A percentile compares a stretch with the other conserved stretches of the same genome.
phyloP scores from a whole-genome alignment of 2,329 filamentous ascomycete species.

The Botrytis squamosa region DNA sequence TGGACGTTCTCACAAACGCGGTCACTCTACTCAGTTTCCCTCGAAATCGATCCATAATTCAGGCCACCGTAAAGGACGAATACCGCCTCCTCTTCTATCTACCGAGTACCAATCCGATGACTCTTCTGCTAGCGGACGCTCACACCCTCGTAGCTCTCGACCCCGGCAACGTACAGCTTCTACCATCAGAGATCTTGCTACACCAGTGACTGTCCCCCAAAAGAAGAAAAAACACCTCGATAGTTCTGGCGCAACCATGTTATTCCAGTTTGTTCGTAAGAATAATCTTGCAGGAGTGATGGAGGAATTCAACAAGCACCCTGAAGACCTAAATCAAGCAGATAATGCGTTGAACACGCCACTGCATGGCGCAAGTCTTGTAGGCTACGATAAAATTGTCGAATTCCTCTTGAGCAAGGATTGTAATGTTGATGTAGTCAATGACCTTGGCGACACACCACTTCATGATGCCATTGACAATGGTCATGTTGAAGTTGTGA shows the following conservation, averaged over 20 bases:
- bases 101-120: slow-evolving; percentile 68
- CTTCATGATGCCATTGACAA: slow-evolving; percentile 97
- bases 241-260: slow-evolving; percentile 83
- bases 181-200: slow-evolving; percentile 56
- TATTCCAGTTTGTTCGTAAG: slow-evolving; percentile 86
- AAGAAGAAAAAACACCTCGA: slow-evolving; percentile 81
- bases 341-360: slow-evolving; percentile 98
- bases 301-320: slow-evolving; percentile 66
- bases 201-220: slow-evolving; percentile 64
- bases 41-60: slow-evolving; percentile 55
- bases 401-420: slow-evolving; percentile 80
- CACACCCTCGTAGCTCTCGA: slow-evolving; percentile 58
- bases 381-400: slow-evolving; percentile 84
- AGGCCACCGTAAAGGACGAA: slow-evolving; percentile 58
- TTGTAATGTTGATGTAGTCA: slow-evolving; percentile 77
- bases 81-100: slow-evolving; percentile 59
- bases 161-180: slow-evolving; percentile 56
- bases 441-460: slow-evolving; percentile 86
- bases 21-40: slow-evolving; percentile 62
- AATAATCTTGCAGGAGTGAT: slow-evolving; percentile 77
- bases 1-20: slow-evolving; percentile 58
- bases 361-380: slow-evolving; percentile 85
- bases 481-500: slow-evolving; percentile 84
- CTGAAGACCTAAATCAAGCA: slow-evolving; percentile 82
- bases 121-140: slow-evolving; percentile 60